Evolutionary conservation across 192 early-diverging fungal species (phyloP), one percentile per base, ranked within the genome.

Genomic region (Geranomyces variabilis): DNA sequence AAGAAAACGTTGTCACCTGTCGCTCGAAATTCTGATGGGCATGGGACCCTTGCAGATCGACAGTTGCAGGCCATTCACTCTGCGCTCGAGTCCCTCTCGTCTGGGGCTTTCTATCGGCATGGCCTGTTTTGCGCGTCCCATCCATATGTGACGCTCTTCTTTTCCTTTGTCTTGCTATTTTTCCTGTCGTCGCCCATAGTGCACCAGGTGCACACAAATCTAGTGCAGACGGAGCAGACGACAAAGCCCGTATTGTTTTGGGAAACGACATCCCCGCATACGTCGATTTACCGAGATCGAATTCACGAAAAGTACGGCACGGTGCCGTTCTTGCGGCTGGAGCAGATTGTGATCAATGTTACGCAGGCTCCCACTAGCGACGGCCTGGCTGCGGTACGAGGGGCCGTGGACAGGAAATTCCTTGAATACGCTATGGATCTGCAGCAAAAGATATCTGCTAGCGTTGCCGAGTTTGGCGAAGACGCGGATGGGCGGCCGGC

Each of bases 41-140:
- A 41, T 7, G 17, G 15, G 3, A 53, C 51, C 51, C 51, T 26
- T 53, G 17, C 15, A 53, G 51, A 53, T 26, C 51, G 51, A 7
- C 51, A 15, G 19, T 6, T 53, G 51, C 36, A 53, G 24, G 15
- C 24, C 51, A 53, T 26, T 53, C 19, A 53, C 19, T 53, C 51
- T n/a, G 51, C 36, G 36, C 36, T 41, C 36, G 36, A 41, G 10
- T 41, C 36, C 36, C 3, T 60, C 4, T 64, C 43, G n/a, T 73
- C 71, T 2, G 62, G 74, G 19, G 51, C 79, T 8, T 90, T 90
- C 67, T 87, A 88, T 49, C 81, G 80, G 49, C 87, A 89, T 60
- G 89, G 88, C 12, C 64, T 86, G 2, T 78, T 90, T 31, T 90
- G 89, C 59, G 87, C 89, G 8, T 85, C 86, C 19, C 81, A 89